These are phyloP conservation scores for Suillus americanus DNA, from an alignment of 768 basidiomycete genomes.

Conservation along the genomic window DNA sequence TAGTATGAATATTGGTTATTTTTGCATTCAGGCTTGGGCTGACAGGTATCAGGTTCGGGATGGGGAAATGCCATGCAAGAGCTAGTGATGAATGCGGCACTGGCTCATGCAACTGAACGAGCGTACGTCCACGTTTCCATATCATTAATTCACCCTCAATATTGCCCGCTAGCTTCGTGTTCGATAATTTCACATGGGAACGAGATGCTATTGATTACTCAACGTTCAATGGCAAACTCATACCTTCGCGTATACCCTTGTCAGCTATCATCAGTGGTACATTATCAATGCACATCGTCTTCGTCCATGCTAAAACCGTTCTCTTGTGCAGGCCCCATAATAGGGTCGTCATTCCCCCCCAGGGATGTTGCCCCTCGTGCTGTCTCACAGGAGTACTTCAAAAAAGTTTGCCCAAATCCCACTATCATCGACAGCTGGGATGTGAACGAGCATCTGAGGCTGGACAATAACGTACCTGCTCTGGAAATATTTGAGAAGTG, in stretches of 20 bases:
- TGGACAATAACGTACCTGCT: conserved; percentile 28
- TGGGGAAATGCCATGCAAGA: conserved; percentile 68
- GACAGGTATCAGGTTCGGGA: conserved; percentile 41
- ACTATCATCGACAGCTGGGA: conserved; percentile 28
- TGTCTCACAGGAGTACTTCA: conserved; percentile 45
- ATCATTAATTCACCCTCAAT: background rate
- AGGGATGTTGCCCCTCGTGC: conserved; percentile 41
- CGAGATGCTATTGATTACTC: conserved; percentile 41
- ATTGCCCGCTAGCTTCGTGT: conserved; percentile 43
- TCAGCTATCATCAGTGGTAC: conserved; percentile 52
- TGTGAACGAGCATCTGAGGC: conserved; percentile 20
- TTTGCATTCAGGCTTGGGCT: background rate
- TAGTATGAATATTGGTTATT: conserved; percentile 25
- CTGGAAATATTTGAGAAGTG: conserved; percentile 42
- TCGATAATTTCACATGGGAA: conserved; percentile 60
- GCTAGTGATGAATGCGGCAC: conserved; percentile 48
- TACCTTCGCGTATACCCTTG: conserved; percentile 55
- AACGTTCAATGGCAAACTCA: conserved; percentile 46
- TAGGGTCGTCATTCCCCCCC: conserved; percentile 39
- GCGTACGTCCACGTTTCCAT: conserved; percentile 38
- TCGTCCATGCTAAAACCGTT: background rate
- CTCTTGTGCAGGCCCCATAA: conserved; percentile 38
- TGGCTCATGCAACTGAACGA: conserved; percentile 47
- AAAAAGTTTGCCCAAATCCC: conserved; percentile 46
- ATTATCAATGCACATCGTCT: conserved; percentile 8